Conservation (phyloP, 2,329 filamentous ascomycete genomes). For the Neurospora sp. region DNA sequence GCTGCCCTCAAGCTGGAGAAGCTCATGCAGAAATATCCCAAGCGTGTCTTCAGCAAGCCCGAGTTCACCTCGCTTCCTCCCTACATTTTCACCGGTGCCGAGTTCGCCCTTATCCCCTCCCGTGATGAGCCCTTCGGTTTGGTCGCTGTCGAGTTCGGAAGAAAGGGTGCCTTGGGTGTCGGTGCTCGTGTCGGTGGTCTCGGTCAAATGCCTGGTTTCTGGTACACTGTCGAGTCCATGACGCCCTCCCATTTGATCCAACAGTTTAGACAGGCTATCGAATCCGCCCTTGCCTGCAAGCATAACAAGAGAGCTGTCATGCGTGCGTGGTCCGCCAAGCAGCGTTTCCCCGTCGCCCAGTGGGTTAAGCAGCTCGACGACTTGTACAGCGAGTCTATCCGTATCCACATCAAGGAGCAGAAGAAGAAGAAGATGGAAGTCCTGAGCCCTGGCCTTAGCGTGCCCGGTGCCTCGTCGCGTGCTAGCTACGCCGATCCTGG, state of each 20-base stretch:
- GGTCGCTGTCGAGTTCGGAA: conserved; percentile 59
- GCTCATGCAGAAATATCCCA: conserved; percentile 57
- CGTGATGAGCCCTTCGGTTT: conserved; percentile 61
- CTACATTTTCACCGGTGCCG: conserved; percentile 57
- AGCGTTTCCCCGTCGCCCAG: conserved; percentile 57
- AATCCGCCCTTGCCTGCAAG: conserved; percentile 49
- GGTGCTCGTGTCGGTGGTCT: conserved; percentile 57
- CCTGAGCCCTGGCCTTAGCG: conserved; percentile 7
- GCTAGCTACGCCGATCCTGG: conserved; percentile 13
- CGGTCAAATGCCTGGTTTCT: conserved; percentile 64
- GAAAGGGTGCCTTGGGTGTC: conserved; percentile 58
- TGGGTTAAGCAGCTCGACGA: conserved; percentile 57
- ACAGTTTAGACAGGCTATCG: conserved; percentile 56
- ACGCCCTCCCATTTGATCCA: conserved; percentile 53
- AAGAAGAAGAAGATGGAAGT: conserved; percentile 18
- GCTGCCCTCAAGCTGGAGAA: conserved; percentile 54
- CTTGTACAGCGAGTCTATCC: conserved; percentile 50
- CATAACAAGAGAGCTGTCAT: conserved; percentile 47
- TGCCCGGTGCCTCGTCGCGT: conserved; percentile 11
- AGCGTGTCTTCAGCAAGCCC: conserved; percentile 57
- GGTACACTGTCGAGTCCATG: conserved; percentile 59
- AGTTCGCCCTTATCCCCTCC: conserved; percentile 59
- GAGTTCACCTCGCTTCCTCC: conserved; percentile 59
- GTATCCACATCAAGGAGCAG: conserved; percentile 30
- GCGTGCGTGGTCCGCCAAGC: conserved; percentile 54